These are phyloP conservation scores for Przewalskia tangutica DNA, from an alignment of 257 asterid species.

Conservation along the genomic window DNA sequence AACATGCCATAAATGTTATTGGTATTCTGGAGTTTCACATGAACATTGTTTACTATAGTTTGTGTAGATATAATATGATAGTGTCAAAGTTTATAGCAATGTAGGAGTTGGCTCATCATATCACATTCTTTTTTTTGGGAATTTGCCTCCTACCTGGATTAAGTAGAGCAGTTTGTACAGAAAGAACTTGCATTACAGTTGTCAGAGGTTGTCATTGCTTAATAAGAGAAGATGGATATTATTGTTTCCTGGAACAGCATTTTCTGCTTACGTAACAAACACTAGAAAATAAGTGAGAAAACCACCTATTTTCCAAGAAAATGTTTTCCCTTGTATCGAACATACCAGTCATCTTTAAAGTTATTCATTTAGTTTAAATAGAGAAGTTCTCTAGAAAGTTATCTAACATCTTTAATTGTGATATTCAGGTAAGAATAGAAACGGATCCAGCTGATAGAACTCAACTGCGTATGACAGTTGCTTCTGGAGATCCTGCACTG, in stretches of 20 bases:
- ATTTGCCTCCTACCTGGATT: not conserved
- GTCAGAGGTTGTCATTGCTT: too few relatives aligned
- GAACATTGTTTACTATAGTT: too few relatives aligned
- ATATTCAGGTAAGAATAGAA: slow-evolving; percentile 61
- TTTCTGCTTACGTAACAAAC: too few relatives aligned
- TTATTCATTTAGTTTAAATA: not conserved
- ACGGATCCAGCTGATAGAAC: too few relatives aligned
- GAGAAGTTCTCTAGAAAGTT: not conserved
- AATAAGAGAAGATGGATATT: not conserved
- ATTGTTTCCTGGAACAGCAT: not conserved
- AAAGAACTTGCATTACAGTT: not conserved
- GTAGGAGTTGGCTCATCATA: too few relatives aligned
- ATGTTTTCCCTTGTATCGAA: not conserved
- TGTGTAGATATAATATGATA: too few relatives aligned
- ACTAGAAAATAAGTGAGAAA: not conserved
- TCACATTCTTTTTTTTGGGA: too few relatives aligned
- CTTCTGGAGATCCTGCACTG: slow-evolving; percentile 78
- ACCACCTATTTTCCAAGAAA: not conserved
- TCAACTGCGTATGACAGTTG: slow-evolving; percentile 70
- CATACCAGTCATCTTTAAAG: not conserved
- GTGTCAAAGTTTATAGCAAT: too few relatives aligned
- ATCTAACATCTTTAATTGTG: not conserved
- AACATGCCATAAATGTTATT: not conserved
- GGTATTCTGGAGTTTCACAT: too few relatives aligned
- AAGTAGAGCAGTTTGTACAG: not conserved